phyloP scores from a whole-genome alignment of 176 grass and related monocot genomes.

The Juncus effusus region DNA sequence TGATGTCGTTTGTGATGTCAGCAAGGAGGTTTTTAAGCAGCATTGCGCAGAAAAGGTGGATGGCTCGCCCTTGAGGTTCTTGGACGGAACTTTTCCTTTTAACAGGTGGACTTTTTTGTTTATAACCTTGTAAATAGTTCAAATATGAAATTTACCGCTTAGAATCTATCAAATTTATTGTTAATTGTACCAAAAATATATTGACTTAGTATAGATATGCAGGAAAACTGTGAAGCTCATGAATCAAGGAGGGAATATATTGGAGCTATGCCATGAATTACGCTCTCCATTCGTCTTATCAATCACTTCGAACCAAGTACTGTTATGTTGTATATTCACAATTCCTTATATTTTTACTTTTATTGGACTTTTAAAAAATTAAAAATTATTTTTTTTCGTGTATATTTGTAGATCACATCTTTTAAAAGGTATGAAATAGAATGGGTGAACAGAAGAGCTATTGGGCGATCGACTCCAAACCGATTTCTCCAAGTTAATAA shows the following conservation, averaged over 20 bases:
- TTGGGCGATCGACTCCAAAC: constrained; percentile 79
- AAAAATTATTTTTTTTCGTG: constrained; percentile 1
- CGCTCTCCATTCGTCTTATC: constrained; percentile 75
- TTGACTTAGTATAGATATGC: too few species aligned
- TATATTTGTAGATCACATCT: constrained; percentile 54
- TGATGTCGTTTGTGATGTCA: constrained; percentile 68
- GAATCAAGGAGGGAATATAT: constrained; percentile 90
- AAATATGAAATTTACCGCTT: constrained; percentile 20
- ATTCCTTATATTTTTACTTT: too few species aligned
- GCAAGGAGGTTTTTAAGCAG: constrained; percentile 88
- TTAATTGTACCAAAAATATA: not conserved
- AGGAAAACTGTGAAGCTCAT: constrained; percentile 88
- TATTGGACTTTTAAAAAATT: not conserved
- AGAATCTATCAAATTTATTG: not conserved
- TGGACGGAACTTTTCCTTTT: constrained; percentile 47
- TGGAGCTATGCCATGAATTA: constrained; percentile 88
- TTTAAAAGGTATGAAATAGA: constrained; percentile 85
- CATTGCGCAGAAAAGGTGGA: constrained; percentile 94
- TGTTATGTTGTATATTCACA: not conserved
- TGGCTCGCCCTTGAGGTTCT: constrained; percentile 59
- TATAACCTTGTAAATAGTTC: constrained; percentile 6
- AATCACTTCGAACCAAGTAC: constrained; percentile 66
- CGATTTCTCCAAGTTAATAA: constrained; percentile 77
- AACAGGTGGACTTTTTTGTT: constrained; percentile 47
- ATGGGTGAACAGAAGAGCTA: constrained; percentile 81